Percentiles rank a stretch among this genome's conserved stretches.
Conservation (phyloP, 2,329 filamentous ascomycete species). For the Aspergillus sp. region DNA sequence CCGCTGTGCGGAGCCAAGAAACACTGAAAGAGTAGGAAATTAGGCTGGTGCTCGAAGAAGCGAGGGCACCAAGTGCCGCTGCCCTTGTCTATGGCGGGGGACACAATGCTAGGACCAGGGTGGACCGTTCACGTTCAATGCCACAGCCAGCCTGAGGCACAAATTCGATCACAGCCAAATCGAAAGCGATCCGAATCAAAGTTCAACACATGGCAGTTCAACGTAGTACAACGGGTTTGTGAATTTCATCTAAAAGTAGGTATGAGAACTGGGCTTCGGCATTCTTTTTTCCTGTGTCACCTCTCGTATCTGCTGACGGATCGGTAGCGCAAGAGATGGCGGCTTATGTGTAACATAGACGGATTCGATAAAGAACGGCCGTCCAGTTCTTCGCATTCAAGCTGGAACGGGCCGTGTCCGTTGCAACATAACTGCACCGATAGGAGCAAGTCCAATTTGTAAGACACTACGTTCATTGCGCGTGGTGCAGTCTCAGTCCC, state of each 20-base stretch:
- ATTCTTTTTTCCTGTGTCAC: neutral
- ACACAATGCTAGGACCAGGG: neutral
- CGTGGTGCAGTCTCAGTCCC: too few relatives aligned
- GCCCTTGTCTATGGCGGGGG: too few relatives aligned
- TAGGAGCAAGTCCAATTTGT: too few relatives aligned
- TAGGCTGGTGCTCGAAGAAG: too few relatives aligned
- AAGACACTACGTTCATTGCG: too few relatives aligned
- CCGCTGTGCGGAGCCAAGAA: neutral
- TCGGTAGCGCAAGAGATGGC: neutral
- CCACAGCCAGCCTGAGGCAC: neutral
- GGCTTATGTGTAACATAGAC: neutral
- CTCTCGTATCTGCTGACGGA: neutral
- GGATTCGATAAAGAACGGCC: neutral
- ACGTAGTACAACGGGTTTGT: neutral
- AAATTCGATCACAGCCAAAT: neutral
- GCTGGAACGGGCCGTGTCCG: too few relatives aligned
- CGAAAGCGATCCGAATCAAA: neutral
- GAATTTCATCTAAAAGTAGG: neutral
- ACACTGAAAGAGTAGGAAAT: too few relatives aligned
- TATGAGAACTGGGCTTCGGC: neutral
- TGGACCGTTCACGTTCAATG: neutral
- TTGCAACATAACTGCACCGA: too few relatives aligned
- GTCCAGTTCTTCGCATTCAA: neutral
- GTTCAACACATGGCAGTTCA: neutral
- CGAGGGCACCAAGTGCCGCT: too few relatives aligned